Base-by-base conservation (phyloP, 2,329 filamentous ascomycete species). In the Paraphoma chrysanthemicola region DNA sequence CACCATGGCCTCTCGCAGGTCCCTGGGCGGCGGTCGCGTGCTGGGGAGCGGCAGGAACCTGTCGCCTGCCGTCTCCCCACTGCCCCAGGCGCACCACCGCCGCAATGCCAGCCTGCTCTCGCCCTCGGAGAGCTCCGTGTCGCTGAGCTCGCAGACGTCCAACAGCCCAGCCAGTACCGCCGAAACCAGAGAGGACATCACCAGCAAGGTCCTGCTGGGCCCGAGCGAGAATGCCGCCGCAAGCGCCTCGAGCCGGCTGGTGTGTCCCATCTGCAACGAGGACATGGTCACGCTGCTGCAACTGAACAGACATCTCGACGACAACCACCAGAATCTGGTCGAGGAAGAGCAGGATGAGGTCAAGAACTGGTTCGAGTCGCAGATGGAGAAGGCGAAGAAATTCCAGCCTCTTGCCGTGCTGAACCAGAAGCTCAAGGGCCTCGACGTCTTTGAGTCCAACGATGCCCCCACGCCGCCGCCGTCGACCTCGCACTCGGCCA, bases 211-310 rank as follows among this genome's bases (percentile, higher is more conserved):
- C 68, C 93, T 90, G 52, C 79, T 95, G 48, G 85, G 86, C 42
- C 83, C 85, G 79, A 81, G 83, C 59, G 82, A 82, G 41, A 78
- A 81, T 68, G 80, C 84, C 50, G 83, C 81, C 58, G 83, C 84
- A 61, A 84, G 86, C 50, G 80, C 86, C 53, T 86, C 85, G 64
- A 86, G 86, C 63, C 86, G 86, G 76, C 87, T 99, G 56, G 87
- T 94, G 53, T 99, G 95, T 76, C 95, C 95, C n/a, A 99, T 99
- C 73, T 99, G 95, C 78, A 93, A 89, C 67, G 96, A 98, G 79
- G 93, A 97, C 78, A 99, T 99, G 95, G 93, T 98, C 71, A 98
- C 95, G 12, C 80, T 99, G 47, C 81, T 99, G 39, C 95, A 99
- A 79, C 82, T 99, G 41, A 98, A 99, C 70, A 66, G 88, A 76